These are phyloP conservation scores for Ophiostoma himal-ulmi DNA, from an alignment of 2,329 filamentous ascomycete species.

Conservation along the genomic window DNA sequence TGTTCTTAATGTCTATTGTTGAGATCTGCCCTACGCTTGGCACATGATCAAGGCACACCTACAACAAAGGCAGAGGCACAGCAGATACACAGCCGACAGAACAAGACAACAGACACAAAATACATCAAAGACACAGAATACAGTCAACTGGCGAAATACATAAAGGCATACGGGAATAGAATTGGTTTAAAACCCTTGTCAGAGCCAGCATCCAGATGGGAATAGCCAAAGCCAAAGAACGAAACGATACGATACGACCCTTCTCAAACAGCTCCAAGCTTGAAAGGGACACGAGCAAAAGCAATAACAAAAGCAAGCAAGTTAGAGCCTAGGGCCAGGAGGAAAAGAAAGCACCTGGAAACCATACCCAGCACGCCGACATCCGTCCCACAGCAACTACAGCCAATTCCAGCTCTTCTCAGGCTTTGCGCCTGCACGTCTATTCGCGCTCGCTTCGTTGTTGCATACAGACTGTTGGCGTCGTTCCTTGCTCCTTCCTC, in stretches of 20 bases:
- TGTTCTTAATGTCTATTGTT: not conserved
- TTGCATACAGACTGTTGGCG: not conserved
- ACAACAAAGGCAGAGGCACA: not conserved
- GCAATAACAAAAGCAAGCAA: not conserved
- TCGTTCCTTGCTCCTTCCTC: conserved; percentile 4
- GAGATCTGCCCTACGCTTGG: conserved; percentile 13
- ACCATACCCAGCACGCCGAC: conserved; percentile 10
- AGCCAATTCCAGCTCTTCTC: not conserved
- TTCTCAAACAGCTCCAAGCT: conserved; percentile 12
- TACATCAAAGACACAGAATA: not conserved
- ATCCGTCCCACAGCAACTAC: not conserved
- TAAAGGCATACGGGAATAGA: not conserved
- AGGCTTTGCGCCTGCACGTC: not conserved
- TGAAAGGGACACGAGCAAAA: not conserved
- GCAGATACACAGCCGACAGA: not conserved
- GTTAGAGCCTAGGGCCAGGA: too few species aligned
- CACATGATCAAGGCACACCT: not conserved
- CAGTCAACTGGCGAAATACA: not conserved
- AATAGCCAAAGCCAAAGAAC: not conserved
- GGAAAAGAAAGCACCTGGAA: conserved; percentile 5
- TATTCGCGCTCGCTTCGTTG: not conserved
- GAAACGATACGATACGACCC: conserved; percentile 11
- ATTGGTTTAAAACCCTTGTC: not conserved
- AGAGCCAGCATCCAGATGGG: not conserved
- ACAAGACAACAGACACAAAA: not conserved